Evolutionary conservation across 352 stramenopile species (phyloP), one percentile per base, ranked within the genome.

Genomic region (Phytophthora cactorum): DNA sequence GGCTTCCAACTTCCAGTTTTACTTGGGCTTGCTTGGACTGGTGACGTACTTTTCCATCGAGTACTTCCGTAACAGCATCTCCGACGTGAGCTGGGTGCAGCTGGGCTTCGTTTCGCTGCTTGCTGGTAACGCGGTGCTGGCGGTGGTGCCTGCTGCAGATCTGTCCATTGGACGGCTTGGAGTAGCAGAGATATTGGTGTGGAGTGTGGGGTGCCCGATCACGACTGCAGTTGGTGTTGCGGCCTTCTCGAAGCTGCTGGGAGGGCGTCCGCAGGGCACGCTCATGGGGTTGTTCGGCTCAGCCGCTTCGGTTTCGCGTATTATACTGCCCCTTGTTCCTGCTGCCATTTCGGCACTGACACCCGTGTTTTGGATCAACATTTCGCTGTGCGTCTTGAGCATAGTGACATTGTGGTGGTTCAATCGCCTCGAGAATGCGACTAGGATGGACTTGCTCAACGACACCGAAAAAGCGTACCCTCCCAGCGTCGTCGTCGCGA

Each of bases 1-100:
- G 32, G 83, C 83, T 3, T 91, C 85, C 36, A 91, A 88, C 43
- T 93, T 92, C 54, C 81, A 93, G 72, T 91, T 93, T 55, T 87
- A 91, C 63, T 66, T 92, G 22, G 85, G 85, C 7, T 54, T 91
- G 38, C 66, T 92, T 6, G 82, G 85, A 7, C 63, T 93, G 15
- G 50, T 91, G 17, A 75, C 79, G 22, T 93, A 93, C 47, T 79
- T 91, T n/a, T 84, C 78, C 29, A 90, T 93, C 43, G 78, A 91
- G 54, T 82, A 77, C 46, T 90, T 90, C 52, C 79, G 83, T 25
- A 78, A 89, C 58, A 75, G 46, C 46, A 68, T 93, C 11, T 82
- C 78, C 9, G 82, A 93, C 25, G 76, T 79, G 31, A 81, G 50
- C 36, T 92, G 81, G 81, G 77, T 93, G 28, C 78, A 88, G 46